Base-by-base conservation (phyloP, 2,329 filamentous ascomycete species). In the Cladophialophora chaetospira region DNA sequence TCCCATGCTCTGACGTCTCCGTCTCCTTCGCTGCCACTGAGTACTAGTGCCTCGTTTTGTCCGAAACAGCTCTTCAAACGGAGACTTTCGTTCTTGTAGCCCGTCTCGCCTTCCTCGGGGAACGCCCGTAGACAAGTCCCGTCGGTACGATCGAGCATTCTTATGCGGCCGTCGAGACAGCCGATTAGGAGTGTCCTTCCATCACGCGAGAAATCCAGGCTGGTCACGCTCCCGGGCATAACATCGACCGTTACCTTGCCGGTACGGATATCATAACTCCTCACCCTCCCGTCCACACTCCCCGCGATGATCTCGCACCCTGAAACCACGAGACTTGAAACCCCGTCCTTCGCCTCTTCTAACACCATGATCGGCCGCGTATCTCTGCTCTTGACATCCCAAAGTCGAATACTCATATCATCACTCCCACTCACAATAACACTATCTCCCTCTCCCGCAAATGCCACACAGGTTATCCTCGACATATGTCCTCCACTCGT, bases 1-100 rank as follows among this genome's bases (percentile, higher is more conserved):
- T 97, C 91, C 93, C 93, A 97, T 1, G 85, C 89, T 76, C 87
- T 86, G 5, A 91, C 73, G 66, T 79, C 79, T 2, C 88, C 88
- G 59, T 87, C 78, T 68, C 82, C 79, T 72, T 97, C 92, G 67
- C 91, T 91, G 5, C 93, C 93, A 48, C 85, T 88, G 3, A 97
- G 67, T 1, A 94, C 89, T 46, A 88, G 87, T 58, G 83, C 86
- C 72, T 96, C 93, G 61, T 82, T 85, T 26, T 84, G 80, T 0
- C 89, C 92, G 54, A 97, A 76, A 3, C 89, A 79, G 35, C 87
- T 87, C 71, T 91, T 85, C 28, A 95, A 79, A n/a, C 91, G 79
- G 60, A 94, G 75, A 44, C 86, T 84, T 60, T 82, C 82, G 69
- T 94, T 95, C 64, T 76, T 75, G 66, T 82, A 78, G 19, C 28